Evolutionary conservation across 495 filamentous ascomycete species (phyloP), one percentile per base, ranked within the genome.

Genomic region (Lepidopterella palustris): DNA sequence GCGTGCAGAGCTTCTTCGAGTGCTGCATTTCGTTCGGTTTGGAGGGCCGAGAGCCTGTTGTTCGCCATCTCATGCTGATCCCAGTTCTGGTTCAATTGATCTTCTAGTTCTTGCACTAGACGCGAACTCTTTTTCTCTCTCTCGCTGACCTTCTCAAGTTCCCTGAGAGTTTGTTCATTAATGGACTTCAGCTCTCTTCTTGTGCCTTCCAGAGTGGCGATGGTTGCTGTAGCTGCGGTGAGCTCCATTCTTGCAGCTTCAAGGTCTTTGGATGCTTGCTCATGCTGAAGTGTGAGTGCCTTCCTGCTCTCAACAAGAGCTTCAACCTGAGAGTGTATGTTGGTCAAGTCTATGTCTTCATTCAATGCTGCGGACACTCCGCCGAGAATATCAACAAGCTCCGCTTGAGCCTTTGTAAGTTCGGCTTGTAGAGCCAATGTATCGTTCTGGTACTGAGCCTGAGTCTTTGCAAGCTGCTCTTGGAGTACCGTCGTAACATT

Each of bases 51-150:
- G 11, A 89, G 73, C 65, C 92, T 88, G 72, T 89, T 92, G 8
- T 81, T 81, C n/a, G 83, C 76, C 61, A 77, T 78, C 70, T 95
- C 88, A 63, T 92, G 90, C 68, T 96, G 89, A 58, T 98, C 93
- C 70, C 87, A 98, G 73, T 89, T 96, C 69, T 79, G 89, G 61
- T 88, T 87, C n/a, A 99, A 83, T 67, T 99, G 92, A 60, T 99
- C 91, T 72, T 99, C 93, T 18, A 99, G 84, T 73, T 97, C 93
- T 68, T 97, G 90, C 6, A 97, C 87, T 8, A 99, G 77, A 45
- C 88, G 84, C 15, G 87, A 87, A 72, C 92, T 92, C 77, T 93
- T 95, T 74, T 90, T 73, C 72, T 88, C 86, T 71, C 86, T 82
- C 40, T 78, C 74, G 11, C 68, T 76, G 52, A 86, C 74, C 58